These are phyloP conservation scores for Prunus persica DNA, from an alignment of 306 rosid species.

Conservation along the genomic window DNA sequence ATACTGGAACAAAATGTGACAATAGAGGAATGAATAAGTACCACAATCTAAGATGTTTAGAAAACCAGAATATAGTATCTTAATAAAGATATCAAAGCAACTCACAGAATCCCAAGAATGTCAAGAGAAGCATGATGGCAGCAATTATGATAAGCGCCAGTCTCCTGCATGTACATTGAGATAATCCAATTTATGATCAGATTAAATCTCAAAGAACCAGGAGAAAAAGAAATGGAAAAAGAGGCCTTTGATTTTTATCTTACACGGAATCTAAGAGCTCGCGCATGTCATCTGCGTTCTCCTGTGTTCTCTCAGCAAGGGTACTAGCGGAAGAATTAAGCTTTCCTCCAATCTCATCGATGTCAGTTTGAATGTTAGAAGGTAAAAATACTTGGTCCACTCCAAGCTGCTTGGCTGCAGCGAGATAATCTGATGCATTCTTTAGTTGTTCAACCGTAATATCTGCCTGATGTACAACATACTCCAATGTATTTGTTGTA, in stretches of 20 bases:
- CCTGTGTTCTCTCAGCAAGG: constrained; percentile 23
- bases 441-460: constrained; percentile 33
- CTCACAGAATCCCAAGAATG: constrained; percentile 59
- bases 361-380: constrained; percentile 41
- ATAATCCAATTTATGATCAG: neutral
- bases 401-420: constrained; percentile 43
- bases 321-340: constrained; percentile 36
- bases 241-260: constrained; percentile 4
- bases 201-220: neutral
- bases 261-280: constrained; percentile 46
- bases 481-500: constrained; percentile 37
- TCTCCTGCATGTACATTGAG: constrained; percentile 40
- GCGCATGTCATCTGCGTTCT: constrained; percentile 40
- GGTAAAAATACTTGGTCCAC: constrained; percentile 49
- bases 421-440: constrained; percentile 41
- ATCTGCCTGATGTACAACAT: constrained; percentile 41
- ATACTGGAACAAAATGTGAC: constrained; percentile 40
- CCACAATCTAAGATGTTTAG: neutral
- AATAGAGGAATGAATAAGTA: constrained; percentile 17
- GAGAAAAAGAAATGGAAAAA: neutral
- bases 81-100: constrained; percentile 4
- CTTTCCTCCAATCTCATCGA: constrained; percentile 41
- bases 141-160: constrained; percentile 38
- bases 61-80: neutral
- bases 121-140: constrained; percentile 52